These are phyloP conservation scores for Dichotomocladium elegans DNA, from an alignment of 371 early-diverging fungal genomes.

Conservation along the genomic window DNA sequence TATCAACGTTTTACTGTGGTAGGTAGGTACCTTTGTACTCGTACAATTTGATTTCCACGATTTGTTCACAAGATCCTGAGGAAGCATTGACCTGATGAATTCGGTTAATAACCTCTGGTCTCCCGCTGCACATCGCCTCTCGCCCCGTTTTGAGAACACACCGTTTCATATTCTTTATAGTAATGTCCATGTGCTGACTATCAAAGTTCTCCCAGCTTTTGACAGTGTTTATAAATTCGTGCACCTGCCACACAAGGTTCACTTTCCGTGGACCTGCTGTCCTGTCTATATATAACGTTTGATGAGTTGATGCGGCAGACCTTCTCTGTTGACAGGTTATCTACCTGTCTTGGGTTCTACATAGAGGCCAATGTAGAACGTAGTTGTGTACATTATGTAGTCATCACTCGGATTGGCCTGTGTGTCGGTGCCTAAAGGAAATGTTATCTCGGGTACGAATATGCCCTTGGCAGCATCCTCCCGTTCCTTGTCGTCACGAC, in stretches of 20 bases:
- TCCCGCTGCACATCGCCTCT: background rate
- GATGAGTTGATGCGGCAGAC: no score
- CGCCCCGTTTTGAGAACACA: slow-evolving; percentile 6
- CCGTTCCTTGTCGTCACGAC: slow-evolving; percentile 61
- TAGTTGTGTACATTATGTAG: slow-evolving; percentile 63
- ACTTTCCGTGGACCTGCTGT: slow-evolving; percentile 33
- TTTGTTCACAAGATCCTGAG: slow-evolving; percentile 41
- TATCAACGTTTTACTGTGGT: no score
- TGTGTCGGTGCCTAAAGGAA: slow-evolving; percentile 28
- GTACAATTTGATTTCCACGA: slow-evolving; percentile 41
- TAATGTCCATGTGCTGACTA: slow-evolving; percentile 61
- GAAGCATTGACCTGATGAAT: slow-evolving; percentile 31
- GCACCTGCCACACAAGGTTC: slow-evolving; percentile 74
- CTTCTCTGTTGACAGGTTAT: no score
- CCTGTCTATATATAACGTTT: background rate
- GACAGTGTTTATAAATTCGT: slow-evolving; percentile 78
- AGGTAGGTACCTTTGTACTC: slow-evolving; percentile 23
- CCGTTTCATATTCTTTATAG: slow-evolving; percentile 70
- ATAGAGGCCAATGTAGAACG: slow-evolving; percentile 87
- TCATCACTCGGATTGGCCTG: slow-evolving; percentile 39
- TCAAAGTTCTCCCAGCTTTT: slow-evolving; percentile 80
- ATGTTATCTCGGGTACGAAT: slow-evolving; percentile 28
- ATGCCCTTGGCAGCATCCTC: slow-evolving; percentile 63
- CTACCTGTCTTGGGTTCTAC: slow-evolving; percentile 56
- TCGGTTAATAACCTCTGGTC: background rate